Evolutionary conservation across 2,329 filamentous ascomycete species (phyloP), one percentile per base, ranked within the genome.

Genomic region (Aschersonia sp.): DNA sequence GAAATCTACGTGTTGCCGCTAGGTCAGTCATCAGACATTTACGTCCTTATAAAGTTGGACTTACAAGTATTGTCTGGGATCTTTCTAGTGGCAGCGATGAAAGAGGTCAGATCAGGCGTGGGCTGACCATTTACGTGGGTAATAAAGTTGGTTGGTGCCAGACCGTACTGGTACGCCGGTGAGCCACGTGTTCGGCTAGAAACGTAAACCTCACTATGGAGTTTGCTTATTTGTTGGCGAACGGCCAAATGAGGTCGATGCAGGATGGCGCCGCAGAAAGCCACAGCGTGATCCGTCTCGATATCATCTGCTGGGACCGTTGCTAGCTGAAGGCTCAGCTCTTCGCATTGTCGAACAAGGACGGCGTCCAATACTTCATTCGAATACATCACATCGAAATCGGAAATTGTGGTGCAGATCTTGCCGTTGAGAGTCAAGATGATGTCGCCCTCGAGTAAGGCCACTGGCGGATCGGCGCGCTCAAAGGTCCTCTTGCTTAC

Each of bases 111-210:
- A 57, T 95, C 84, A 1, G 82, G 84, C 0, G 92, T 97, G 12
- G 85, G 73, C 50, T 85, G 78, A 47, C 88, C 89, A 62, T 98
- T 98, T 57, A 98, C 89, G 53, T 92, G 88, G 0, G 91, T 94
- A 64, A 98, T 86, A 66, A 98, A 98, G 65, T 97, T 98, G 12
- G 92, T 98, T 1, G 91, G 89, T 4, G 91, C 87, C 31, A 98
- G 78, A 12, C 89, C 89, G 60, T 95, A 95, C 62, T 91, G 87
- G 60, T 89, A 92, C 0, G 87, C 77, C 0, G 88, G 88, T 2
- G 84, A 91, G 31, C 88, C 89, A 44, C 87, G 76, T 47, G 84
- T 86, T 52, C 91, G 76, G 2, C 89, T 89, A 38, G 86, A 92
- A 40, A 98, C 89, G 64, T 98, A 98, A 4, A 98, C 85, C 65